Percentiles rank a stretch among this genome's conserved stretches.
Evolutionary conservation across 139 green algal species (phyloP).

Genomic region (Coccomyxa sp.): DNA sequence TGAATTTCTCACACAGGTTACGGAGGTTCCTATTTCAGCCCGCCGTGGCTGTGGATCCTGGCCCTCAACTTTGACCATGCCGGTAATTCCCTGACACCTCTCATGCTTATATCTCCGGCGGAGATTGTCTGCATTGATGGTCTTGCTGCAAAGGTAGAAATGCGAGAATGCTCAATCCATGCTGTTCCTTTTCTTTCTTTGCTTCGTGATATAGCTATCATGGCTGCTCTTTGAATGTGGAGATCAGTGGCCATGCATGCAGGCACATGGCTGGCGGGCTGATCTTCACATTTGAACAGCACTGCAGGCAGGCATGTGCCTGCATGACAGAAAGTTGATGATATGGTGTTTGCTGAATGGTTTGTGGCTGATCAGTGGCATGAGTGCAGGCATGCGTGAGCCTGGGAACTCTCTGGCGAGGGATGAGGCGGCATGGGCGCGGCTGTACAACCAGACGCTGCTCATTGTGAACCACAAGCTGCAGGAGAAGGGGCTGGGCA

Average conservation of each 20-base stretch:
- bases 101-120: too few species aligned
- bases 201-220: too few species aligned
- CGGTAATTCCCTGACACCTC: too few species aligned
- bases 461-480: conserved; percentile 18
- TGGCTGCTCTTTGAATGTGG: too few species aligned
- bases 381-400: conserved; percentile 1
- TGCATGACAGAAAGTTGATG: neutral
- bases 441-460: conserved; percentile 13
- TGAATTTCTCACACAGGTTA: neutral
- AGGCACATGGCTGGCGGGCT: too few species aligned
- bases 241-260: too few species aligned
- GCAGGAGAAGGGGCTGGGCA: conserved; percentile 4
- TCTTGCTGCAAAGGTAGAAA: too few species aligned
- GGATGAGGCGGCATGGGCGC: conserved; percentile 11
- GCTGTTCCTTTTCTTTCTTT: too few species aligned
- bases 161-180: too few species aligned
- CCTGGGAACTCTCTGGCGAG: neutral
- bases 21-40: conserved; percentile 17
- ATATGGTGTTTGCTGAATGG: neutral
- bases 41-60: conserved; percentile 11
- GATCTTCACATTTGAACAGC: neutral
- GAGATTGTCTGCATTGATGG: too few species aligned
- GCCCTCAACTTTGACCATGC: conserved; percentile 6
- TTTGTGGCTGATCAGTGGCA: neutral
- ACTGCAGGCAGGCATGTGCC: neutral